Base-by-base conservation (phyloP, 306 rosid genomes). In the Citrullus colocynthis region DNA sequence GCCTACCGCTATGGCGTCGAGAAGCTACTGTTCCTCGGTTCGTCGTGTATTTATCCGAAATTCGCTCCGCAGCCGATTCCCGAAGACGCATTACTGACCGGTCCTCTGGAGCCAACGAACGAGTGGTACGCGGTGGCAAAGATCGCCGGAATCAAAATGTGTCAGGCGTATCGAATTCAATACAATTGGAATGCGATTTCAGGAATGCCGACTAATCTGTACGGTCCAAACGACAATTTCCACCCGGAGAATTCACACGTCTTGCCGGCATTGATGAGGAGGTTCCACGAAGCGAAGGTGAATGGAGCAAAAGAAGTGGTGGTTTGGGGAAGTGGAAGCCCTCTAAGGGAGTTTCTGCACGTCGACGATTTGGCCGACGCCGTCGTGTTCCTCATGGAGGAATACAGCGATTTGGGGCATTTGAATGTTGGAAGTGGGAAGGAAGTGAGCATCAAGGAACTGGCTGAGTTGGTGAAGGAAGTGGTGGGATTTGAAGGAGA, bases 41-140 rank as follows among this genome's bases (percentile, higher is more conserved):
- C 99, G 45, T 95, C 98, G 36, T 95, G 97, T 80, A 92, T 95
- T 52, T 95, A 92, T 82, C 99, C 97, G 66, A 95, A 95, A 58
- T 95, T 95, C 57, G 97, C 99, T 4, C 98, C 97, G 5, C 99
- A 95, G 20, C 99, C 99, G 0, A 95, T 92, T 73, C 92, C 97
- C 0, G 98, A 95, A 81, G 79, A 76, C 30, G 92, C 97, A 18
- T 82, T 95, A 82, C 90, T 95, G 57, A 91, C 97, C 18, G 95
- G 93, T 8, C 93, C 92, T 1, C 84, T 95, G 36, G 97, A 95
- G 89, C 97, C 99, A 52, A 95, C 99, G 37, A 95, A 95, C 78
- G 97, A 95, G 83, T 90, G 99, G 97, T 95, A 95, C 51, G 97
- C 99, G 0, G 84, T 92, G 52, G 99, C 99, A 48, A 95, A 95